These are phyloP conservation scores for Lizanozyma gosingica DNA, from an alignment of 1,139 yeast genomes.

Conservation along the genomic window DNA sequence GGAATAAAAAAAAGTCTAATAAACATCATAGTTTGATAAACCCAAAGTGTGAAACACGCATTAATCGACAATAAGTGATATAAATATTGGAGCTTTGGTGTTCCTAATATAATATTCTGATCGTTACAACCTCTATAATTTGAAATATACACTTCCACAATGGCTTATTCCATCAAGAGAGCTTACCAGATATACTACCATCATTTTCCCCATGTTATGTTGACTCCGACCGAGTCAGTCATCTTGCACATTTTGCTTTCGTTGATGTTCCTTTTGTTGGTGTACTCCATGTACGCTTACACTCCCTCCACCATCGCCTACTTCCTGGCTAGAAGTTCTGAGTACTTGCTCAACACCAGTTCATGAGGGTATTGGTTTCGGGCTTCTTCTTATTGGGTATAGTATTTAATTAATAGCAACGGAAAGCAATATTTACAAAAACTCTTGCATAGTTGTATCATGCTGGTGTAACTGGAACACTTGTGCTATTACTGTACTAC, in stretches of 20 bases:
- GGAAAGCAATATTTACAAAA: neutral
- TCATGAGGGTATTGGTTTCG: neutral
- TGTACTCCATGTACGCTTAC: neutral
- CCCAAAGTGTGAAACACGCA: too few species aligned
- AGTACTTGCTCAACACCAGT: neutral
- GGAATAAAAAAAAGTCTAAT: too few species aligned
- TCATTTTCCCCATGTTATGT: slow-evolving; percentile 2
- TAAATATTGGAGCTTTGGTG: too few species aligned
- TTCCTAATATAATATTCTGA: too few species aligned
- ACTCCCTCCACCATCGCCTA: neutral
- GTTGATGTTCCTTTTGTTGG: neutral
- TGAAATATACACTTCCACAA: too few species aligned
- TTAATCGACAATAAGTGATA: too few species aligned
- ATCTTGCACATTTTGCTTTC: slow-evolving; percentile 1
- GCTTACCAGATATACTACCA: slow-evolving; percentile 1
- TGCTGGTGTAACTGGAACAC: too few species aligned
- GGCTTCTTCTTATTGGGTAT: neutral
- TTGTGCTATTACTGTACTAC: too few species aligned
- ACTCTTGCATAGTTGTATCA: too few species aligned
- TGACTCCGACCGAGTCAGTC: slow-evolving; percentile 1
- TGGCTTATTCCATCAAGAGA: neutral
- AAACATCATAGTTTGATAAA: too few species aligned
- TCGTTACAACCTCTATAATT: too few species aligned
- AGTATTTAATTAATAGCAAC: neutral
- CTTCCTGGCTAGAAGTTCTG: neutral